phyloP scores from a whole-genome alignment of 306 rosid genomes.

The Citrullus amarus region DNA sequence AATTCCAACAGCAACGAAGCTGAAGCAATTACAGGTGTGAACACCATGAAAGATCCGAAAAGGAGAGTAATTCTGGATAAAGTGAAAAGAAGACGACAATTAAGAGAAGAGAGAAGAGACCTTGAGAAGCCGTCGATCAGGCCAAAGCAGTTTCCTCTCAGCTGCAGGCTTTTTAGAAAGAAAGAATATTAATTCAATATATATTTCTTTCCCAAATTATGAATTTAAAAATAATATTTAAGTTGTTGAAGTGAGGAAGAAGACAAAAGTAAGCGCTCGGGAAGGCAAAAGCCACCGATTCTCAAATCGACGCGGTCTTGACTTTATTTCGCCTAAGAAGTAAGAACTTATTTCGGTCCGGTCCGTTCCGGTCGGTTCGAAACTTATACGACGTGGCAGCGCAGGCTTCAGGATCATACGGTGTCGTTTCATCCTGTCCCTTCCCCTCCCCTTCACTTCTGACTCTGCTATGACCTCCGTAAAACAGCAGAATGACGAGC shows the following conservation, averaged over 20 bases:
- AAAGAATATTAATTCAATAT: background rate
- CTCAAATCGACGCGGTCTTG: conserved; percentile 5
- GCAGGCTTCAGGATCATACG: background rate
- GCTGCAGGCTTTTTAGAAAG: conserved; percentile 44
- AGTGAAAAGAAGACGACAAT: background rate
- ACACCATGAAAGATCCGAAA: conserved; percentile 3
- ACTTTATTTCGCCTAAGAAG: background rate
- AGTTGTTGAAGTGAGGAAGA: conserved; percentile 2
- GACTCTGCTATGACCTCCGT: background rate
- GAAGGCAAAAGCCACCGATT: conserved; percentile 4
- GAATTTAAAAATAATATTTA: background rate
- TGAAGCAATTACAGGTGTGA: background rate
- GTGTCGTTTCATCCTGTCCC: background rate
- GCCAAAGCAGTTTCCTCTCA: conserved; percentile 50
- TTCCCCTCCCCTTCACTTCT: background rate
- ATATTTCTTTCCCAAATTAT: background rate
- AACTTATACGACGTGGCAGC: background rate
- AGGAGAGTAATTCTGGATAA: background rate
- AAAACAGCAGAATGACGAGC: background rate
- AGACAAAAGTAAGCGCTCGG: conserved; percentile 10
- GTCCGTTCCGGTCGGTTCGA: background rate
- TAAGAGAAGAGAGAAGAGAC: conserved; percentile 1
- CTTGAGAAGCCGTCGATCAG: conserved; percentile 11
- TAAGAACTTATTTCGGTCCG: background rate
- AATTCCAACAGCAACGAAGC: background rate